phyloP scores from a whole-genome alignment of 2,329 filamentous ascomycete species.

The Neocatenulostroma microsporum region DNA sequence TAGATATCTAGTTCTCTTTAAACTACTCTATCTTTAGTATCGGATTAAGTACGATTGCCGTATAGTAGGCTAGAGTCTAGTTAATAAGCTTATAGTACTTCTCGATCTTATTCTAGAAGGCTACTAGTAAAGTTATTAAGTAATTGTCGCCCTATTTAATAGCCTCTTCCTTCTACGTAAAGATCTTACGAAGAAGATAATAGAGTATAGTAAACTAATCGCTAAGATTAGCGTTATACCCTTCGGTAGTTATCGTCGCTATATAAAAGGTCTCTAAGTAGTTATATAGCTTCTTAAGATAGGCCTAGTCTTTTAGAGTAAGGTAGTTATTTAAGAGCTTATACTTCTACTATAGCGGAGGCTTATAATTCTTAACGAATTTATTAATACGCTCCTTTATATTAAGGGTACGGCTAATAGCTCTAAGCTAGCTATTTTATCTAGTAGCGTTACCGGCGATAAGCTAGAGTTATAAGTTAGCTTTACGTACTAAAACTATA shows the following conservation, averaged over 20 bases:
- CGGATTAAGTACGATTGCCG: not conserved
- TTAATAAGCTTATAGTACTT: not conserved
- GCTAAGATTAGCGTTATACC: not conserved
- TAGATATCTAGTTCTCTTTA: not conserved
- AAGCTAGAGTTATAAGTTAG: no score
- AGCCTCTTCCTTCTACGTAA: no score
- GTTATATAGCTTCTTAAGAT: no score
- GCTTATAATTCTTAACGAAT: not conserved
- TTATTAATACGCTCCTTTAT: not conserved
- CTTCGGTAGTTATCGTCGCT: not conserved
- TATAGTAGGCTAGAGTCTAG: not conserved
- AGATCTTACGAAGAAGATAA: no score
- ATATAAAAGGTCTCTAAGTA: not conserved
- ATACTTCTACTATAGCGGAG: no score
- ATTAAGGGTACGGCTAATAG: not conserved
- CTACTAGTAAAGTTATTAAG: no score
- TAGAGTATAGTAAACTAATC: not conserved
- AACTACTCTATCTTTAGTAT: not conserved
- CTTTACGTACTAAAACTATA: no score
- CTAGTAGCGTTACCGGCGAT: not conserved
- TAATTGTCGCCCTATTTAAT: no score
- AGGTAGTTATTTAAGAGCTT: no score
- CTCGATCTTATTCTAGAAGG: slow-evolving; percentile 1
- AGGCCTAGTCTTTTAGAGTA: no score
- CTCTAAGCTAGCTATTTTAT: not conserved